Base-by-base conservation (phyloP, 208 protist species). In the Leishmania martiniquensis region DNA sequence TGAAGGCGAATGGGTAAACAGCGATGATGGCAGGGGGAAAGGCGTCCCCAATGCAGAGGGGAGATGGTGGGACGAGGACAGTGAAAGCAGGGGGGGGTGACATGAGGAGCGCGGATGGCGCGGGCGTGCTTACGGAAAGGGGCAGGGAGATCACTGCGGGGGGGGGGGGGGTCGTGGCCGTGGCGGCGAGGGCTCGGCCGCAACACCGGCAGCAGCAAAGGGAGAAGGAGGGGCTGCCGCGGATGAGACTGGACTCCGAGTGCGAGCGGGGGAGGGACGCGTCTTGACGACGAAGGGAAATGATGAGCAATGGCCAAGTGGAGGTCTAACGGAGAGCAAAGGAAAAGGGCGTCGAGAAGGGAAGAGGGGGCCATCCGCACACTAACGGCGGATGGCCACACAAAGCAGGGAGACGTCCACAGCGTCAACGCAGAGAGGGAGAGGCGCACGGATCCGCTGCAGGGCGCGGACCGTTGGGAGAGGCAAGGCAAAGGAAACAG, bases 11-110 rank as follows among this genome's bases (percentile, higher is more conserved):
- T 12, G 15, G 44, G n/a, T n/a, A n/a, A n/a, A n/a, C n/a, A 37
- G 39, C 25, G 63, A n/a, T 68, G 63, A 4, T 52, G 44, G 12
- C n/a, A n/a, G n/a, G n/a, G n/a, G n/a, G n/a, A n/a, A n/a, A n/a
- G n/a, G n/a, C n/a, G n/a, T n/a, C n/a, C n/a, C n/a, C n/a, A n/a
- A n/a, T n/a, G n/a, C n/a, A n/a, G n/a, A n/a, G n/a, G n/a, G 44
- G 17, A 25, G 39, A 71, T 42, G 69, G 7, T 2, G 37, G 32
- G 7, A n/a, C 22, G 32, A 67, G 55, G 49, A 49, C 54, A n/a
- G 51, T 51, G 44, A 44, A 52, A 34, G 49, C 63, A 15, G 20
- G 22, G 69, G 69, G 29, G 45, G 67, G 42, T 74, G 72, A 77
- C 71, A 65, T 32, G 34, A 67, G 62, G 62, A 47, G 17, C 20